Evolutionary conservation across 108 stramenopile species (phyloP).

Genomic region (Skeletonema potamos): DNA sequence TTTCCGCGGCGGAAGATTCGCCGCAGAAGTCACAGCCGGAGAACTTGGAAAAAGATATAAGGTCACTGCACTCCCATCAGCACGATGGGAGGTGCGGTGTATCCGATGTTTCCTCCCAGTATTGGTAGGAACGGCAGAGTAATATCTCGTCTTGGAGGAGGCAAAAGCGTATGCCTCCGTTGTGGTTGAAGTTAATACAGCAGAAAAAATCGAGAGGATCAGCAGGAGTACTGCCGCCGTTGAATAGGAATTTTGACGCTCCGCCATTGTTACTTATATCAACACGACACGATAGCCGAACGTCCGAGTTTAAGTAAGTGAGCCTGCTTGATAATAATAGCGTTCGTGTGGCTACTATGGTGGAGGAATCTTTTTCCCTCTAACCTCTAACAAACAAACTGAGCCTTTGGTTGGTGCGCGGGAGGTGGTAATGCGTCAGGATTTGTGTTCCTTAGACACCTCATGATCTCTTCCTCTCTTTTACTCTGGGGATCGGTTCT

Average conservation of each 20-base stretch:
- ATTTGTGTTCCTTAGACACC: background rate
- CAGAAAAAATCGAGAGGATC: background rate
- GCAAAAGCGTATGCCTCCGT: background rate
- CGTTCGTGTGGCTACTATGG: background rate
- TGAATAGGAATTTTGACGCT: background rate
- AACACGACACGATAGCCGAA: background rate
- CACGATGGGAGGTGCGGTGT: background rate
- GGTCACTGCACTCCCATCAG: background rate
- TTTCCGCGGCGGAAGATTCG: background rate
- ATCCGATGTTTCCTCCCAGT: background rate
- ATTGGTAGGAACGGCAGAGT: background rate
- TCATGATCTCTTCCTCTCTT: background rate
- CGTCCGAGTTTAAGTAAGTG: background rate
- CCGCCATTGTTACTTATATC: background rate
- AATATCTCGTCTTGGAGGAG: background rate
- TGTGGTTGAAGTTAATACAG: background rate
- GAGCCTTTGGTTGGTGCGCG: background rate
- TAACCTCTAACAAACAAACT: background rate
- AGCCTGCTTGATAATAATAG: background rate
- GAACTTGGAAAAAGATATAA: background rate
- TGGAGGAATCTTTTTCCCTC: background rate
- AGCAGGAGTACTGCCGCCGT: background rate
- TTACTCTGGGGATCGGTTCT: background rate
- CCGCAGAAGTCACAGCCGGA: background rate
- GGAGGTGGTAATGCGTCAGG: background rate